These are phyloP conservation scores for Blastomyces silverae DNA, from an alignment of 2,329 filamentous ascomycete species.

Conservation along the genomic window DNA sequence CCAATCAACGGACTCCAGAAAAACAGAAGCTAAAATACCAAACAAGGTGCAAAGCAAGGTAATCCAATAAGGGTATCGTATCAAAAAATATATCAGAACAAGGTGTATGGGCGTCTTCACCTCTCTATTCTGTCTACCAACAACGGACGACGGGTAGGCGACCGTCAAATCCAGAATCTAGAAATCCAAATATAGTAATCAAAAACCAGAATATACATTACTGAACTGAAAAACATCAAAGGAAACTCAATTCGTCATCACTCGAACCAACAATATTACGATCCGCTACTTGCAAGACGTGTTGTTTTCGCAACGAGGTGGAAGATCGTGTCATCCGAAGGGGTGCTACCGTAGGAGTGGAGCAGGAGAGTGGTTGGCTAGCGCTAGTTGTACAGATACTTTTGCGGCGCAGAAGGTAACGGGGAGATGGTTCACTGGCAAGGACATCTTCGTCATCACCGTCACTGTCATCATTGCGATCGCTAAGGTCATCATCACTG, in stretches of 20 bases:
- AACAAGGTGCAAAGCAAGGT: not conserved
- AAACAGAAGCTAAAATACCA: not conserved
- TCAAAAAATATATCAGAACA: not conserved
- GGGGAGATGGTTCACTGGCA: not conserved
- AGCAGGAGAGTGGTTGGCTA: not conserved
- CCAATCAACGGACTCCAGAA: not conserved
- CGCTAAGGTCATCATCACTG: not conserved
- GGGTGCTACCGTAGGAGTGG: not conserved
- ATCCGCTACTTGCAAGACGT: not conserved
- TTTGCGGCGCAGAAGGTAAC: conserved; percentile 1
- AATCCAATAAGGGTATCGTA: conserved; percentile 9
- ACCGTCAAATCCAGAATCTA: not conserved
- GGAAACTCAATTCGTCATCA: conserved; percentile 14
- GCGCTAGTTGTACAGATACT: not conserved
- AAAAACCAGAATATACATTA: not conserved
- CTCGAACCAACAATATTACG: conserved; percentile 3
- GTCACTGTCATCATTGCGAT: not conserved
- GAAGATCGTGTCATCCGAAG: conserved; percentile 3
- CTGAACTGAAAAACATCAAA: conserved; percentile 4
- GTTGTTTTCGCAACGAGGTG: not conserved
- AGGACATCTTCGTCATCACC: conserved; percentile 11
- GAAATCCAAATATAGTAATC: not conserved
- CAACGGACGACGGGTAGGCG: not conserved
- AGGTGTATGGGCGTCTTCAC: not conserved
- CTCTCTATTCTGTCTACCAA: not conserved